These are phyloP conservation scores for Alisma plantagoaquatica DNA, from an alignment of 106 monocot species.

Conservation along the genomic window DNA sequence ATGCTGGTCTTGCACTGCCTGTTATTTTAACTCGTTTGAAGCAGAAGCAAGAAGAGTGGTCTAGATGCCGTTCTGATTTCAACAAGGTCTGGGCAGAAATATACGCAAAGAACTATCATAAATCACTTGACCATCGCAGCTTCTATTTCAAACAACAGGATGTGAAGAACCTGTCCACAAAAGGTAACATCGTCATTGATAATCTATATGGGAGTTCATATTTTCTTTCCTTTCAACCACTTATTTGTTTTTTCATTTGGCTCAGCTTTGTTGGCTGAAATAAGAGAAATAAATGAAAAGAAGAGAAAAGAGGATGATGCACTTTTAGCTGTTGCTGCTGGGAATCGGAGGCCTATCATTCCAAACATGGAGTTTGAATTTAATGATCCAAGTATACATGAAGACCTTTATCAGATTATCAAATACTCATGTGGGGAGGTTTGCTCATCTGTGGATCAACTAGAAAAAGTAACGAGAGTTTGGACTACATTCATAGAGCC, in stretches of 20 bases:
- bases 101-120: constrained; percentile 88
- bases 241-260: background rate
- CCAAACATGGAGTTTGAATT: constrained; percentile 78
- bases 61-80: constrained; percentile 74
- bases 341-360: constrained; percentile 47
- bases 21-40: constrained; percentile 87
- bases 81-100: constrained; percentile 97
- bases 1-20: constrained; percentile 56
- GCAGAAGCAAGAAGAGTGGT: constrained; percentile 96
- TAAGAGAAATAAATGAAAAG: constrained; percentile 96
- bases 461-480: constrained; percentile 74
- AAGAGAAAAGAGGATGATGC: constrained; percentile 77
- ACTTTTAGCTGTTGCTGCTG: constrained; percentile 80
- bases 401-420: constrained; percentile 73
- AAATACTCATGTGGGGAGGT: constrained; percentile 88
- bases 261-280: constrained; percentile 79
- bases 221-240: background rate
- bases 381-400: constrained; percentile 55
- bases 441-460: constrained; percentile 64
- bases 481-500: constrained; percentile 98
- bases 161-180: constrained; percentile 71
- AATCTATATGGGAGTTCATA: background rate
- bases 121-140: constrained; percentile 86
- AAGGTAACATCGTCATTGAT: constrained; percentile 32
- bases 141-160: constrained; percentile 95